Conservation (phyloP, 768 basidiomycete genomes). For the Podaxis sp. region DNA sequence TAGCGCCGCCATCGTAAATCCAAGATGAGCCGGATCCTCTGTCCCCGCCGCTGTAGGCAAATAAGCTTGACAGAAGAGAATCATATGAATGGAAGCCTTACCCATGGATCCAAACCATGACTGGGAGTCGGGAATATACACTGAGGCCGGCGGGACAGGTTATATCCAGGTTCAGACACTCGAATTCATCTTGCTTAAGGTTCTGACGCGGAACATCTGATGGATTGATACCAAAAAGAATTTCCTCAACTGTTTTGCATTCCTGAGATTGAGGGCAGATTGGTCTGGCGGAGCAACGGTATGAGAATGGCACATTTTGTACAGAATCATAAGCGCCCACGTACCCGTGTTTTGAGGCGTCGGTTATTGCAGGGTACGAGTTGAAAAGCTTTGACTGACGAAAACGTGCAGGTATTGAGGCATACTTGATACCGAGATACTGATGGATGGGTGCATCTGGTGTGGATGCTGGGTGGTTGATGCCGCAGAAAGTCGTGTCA, state of each 20-base stretch:
- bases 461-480: conserved; percentile 61
- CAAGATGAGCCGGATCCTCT: conserved; percentile 75
- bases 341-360: conserved; percentile 70
- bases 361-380: conserved; percentile 55
- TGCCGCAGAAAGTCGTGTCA: conserved; percentile 63
- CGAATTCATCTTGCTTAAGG: conserved; percentile 70
- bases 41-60: conserved; percentile 58
- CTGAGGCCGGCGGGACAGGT: conserved; percentile 65
- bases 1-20: conserved; percentile 72
- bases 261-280: conserved; percentile 68
- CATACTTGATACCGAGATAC: conserved; percentile 79
- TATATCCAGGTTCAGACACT: conserved; percentile 79
- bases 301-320: conserved; percentile 1
- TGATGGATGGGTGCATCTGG: conserved; percentile 60
- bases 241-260: conserved; percentile 52
- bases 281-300: conserved; percentile 42
- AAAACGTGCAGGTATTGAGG: conserved; percentile 70
- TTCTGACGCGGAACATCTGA: conserved; percentile 53
- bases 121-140: conserved; percentile 57
- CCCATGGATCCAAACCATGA: conserved; percentile 91
- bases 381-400: conserved; percentile 67
- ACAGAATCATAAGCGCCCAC: conserved; percentile 21
- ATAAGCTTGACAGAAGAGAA: conserved; percentile 14
- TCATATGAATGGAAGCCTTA: conserved; percentile 32
- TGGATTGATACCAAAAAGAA: conserved; percentile 57